phyloP scores from a whole-genome alignment of 2,329 filamentous ascomycete genomes.

The Alternaria sp. region DNA sequence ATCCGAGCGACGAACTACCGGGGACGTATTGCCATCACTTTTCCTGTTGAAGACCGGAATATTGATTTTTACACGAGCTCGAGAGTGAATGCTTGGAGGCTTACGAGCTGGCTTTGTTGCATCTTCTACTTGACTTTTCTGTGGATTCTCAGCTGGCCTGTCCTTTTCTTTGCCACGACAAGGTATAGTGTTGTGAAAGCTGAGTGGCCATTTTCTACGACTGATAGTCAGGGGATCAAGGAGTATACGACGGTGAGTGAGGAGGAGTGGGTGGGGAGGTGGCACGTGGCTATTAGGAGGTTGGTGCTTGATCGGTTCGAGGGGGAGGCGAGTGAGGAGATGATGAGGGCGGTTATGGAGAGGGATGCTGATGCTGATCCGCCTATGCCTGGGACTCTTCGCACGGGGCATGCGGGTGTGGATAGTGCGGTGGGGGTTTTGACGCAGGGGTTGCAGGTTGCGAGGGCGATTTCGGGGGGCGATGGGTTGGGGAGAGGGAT shows the following conservation, averaged over 20 bases:
- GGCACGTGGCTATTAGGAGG: conserved; percentile 67
- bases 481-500: conserved; percentile 26
- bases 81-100: conserved; percentile 70
- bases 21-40: conserved; percentile 66
- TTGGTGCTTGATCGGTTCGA: conserved; percentile 67
- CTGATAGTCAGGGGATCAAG: conserved; percentile 47
- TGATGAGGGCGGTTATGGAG: conserved; percentile 41
- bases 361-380: conserved; percentile 58
- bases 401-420: conserved; percentile 41
- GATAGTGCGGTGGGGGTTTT: conserved; percentile 46
- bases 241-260: conserved; percentile 62
- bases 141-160: conserved; percentile 76
- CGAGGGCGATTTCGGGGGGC: conserved; percentile 36
- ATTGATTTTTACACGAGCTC: conserved; percentile 71
- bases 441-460: conserved; percentile 46
- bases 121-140: conserved; percentile 72
- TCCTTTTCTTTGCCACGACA: conserved; percentile 71
- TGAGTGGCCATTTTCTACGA: conserved; percentile 66
- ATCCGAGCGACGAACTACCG: conserved; percentile 73
- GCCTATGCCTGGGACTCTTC: conserved; percentile 41
- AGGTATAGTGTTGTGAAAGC: conserved; percentile 70
- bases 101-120: conserved; percentile 69
- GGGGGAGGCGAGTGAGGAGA: conserved; percentile 62
- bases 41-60: conserved; percentile 65
- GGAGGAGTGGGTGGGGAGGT: conserved; percentile 68